Base-by-base conservation (phyloP, 306 rosid species). In the Aeschynomene evenia region DNA sequence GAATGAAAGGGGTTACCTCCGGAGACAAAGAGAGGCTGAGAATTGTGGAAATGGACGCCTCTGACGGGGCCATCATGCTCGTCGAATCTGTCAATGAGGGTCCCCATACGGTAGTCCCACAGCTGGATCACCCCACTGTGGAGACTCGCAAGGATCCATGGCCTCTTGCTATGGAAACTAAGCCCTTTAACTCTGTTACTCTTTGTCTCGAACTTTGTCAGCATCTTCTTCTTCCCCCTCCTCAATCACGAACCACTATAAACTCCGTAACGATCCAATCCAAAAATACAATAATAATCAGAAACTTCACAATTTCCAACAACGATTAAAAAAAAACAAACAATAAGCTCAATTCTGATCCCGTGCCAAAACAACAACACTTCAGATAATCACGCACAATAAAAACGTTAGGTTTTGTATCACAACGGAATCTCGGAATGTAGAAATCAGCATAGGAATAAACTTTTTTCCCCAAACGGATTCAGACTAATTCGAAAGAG, bases 41-140 rank as follows among this genome's bases (percentile, higher is more conserved):
- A 86, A 77, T 85, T 90, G 81, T 93, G 98, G 66, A 93, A 93
- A 78, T 93, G 98, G 39, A 93, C 98, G 28, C 98, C 98, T 15
- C 98, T 88, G 28, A 93, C 98, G 5, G 98, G 98, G 3, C 98
- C 98, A 60, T 93, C 98, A n/a, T 93, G 98, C 83, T 90, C 98
- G 10, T 93, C 98, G 55, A 93, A 93, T 68, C 89, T 80, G 70
- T 93, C 98, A 76, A 93, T 93, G 26, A 93, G 86, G 26, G 98
- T 90, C 4, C 98, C 98, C 98, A 93, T 93, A 16, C 98, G 93
- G 52, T 93, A 93, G 53, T 93, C 98, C 98, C 98, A 93, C 75
- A 93, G 88, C 85, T 93, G 98, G 86, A 93, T 82, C 87, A 93
- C 98, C n/a, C 98, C 98, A 59, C 97, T 90, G 85, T 93, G 98